Conservation (phyloP, 768 basidiomycete species). For the Filobasidium wieringae region DNA sequence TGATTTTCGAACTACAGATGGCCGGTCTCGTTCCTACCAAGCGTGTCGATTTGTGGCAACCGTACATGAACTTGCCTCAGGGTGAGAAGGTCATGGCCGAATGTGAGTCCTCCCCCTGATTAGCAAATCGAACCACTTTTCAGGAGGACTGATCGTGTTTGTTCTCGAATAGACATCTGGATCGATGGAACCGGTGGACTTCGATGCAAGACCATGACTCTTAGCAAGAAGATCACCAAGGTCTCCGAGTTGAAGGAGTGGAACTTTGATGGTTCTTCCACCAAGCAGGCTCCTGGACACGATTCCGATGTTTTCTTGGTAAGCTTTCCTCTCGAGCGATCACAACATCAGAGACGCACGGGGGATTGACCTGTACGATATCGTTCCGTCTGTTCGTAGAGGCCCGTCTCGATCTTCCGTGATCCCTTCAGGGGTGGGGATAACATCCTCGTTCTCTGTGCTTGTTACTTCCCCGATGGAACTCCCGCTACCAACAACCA, state of each 20-base stretch:
- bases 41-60: constrained; percentile 63
- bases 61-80: constrained; percentile 78
- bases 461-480: constrained; percentile 97
- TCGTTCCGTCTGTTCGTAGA: constrained; percentile 40
- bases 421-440: constrained; percentile 98
- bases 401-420: constrained; percentile 92
- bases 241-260: constrained; percentile 87
- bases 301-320: constrained; percentile 94
- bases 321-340: constrained; percentile 9
- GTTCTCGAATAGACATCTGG: constrained; percentile 82
- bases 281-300: constrained; percentile 87
- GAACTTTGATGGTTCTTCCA: constrained; percentile 98
- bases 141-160: not conserved
- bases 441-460: constrained; percentile 93
- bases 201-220: constrained; percentile 96
- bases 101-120: constrained; percentile 21
- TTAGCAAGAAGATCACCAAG: constrained; percentile 71
- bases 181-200: constrained; percentile 89
- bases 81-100: constrained; percentile 91
- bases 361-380: not conserved
- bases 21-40: constrained; percentile 36
- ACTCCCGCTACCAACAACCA: constrained; percentile 94
- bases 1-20: no score
- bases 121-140: not conserved
- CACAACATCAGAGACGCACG: not conserved